These are phyloP conservation scores for Lupinus albus DNA, from an alignment of 306 rosid genomes.

Conservation along the genomic window DNA sequence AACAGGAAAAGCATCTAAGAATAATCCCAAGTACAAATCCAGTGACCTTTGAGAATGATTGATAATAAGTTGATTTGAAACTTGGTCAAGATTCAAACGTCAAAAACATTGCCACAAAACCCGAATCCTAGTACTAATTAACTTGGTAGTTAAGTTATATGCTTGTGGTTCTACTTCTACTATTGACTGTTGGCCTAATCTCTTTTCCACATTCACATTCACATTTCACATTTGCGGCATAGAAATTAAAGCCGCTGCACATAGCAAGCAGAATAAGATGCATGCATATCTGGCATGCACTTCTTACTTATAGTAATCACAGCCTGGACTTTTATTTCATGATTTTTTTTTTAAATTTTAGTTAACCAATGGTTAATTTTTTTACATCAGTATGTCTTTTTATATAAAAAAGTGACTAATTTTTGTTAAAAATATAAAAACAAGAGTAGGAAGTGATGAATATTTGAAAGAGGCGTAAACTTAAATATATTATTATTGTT, in stretches of 20 bases:
- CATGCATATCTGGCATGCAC: slow-evolving; percentile 2
- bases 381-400: too few species aligned
- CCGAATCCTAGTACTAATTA: not conserved
- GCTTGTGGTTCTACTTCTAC: slow-evolving; percentile 12
- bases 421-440: too few species aligned
- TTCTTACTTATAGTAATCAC: not conserved
- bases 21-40: not conserved
- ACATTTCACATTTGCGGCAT: too few species aligned
- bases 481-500: too few species aligned
- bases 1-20: not conserved
- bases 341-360: not conserved
- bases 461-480: too few species aligned
- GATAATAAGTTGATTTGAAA: slow-evolving; percentile 28
- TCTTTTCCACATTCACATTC: slow-evolving; percentile 10
- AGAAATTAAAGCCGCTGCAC: not conserved
- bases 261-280: not conserved
- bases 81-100: not conserved
- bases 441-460: too few species aligned
- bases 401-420: too few species aligned
- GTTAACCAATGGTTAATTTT: too few species aligned
- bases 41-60: not conserved
- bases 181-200: not conserved
- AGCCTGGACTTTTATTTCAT: not conserved
- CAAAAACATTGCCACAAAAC: not conserved
- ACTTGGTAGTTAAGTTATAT: not conserved